Evolutionary conservation across 176 grass and related monocot genomes (phyloP), one percentile per base, ranked within the genome.

Genomic region (Poa annua): DNA sequence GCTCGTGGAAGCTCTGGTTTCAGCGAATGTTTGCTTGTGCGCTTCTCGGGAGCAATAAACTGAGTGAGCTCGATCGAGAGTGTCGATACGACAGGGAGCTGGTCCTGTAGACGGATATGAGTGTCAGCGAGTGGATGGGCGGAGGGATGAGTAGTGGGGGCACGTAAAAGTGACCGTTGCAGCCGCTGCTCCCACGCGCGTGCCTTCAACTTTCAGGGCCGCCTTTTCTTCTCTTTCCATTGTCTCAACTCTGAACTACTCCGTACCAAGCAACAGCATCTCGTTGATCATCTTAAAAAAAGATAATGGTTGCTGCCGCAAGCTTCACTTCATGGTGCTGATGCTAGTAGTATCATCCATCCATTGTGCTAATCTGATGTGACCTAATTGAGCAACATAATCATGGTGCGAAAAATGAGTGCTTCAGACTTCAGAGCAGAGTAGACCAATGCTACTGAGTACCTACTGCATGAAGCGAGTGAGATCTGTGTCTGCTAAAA

Each of bases 91-190:
- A 68, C 26, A 81, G 68, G 49, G 71, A 67, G 78, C 9, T 11
- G 68, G 51, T 47, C 20, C 41, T 55, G 24, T 16, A 49, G 63
- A 9, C 69, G 22, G 44, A 48, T 45, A 19, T 6, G 5, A 41
- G 41, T 25, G 5, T 39, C 21, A 42, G 67, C n/a, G 67, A 7
- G 39, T 42, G 34, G 41, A 32, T 25, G 66, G 26, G 26, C 15
- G 4, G 35, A 5, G 26, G n/a, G 65, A 21, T 41, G 29, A 36
- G 22, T 19, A n/a, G 21, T 11, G 36, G 75, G 34, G 5, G 65
- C 32, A 33, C 14, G 1, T 19, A 34, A 85, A 84, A 76, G 71
- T 77, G 77, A 89, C 87, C 82, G 87, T 89, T 89, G 80, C 38
- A 60, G 76, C 25, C 14, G 25, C 24, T 13, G 66, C 55, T 2